Base-by-base conservation (phyloP, 805 yeast species). In the Cyberlindnera sargentensis region DNA sequence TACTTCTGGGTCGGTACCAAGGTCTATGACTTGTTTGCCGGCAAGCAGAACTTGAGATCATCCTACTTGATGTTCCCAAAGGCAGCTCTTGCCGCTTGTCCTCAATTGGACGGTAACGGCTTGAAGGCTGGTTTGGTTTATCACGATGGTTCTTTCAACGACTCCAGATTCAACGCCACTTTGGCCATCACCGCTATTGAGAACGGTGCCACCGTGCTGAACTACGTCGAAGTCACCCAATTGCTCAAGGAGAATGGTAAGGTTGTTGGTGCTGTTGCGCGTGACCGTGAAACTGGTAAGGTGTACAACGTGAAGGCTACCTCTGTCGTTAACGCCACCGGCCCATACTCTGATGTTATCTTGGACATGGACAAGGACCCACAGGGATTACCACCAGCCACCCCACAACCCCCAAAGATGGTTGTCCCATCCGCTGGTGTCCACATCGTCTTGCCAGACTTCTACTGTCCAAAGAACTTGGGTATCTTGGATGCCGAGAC, bases 381-480 rank as follows among this genome's bases (percentile, higher is more conserved):
- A 30, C 64, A 71, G 48, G 90, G 90, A 28, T 59, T 76, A 54
- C 80, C 89, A 31, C 82, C 84, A 52, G 62, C 62, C 49, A 65
- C 60, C 25, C 66, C 67, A 37, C 67, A 65, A 44, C 58, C 70
- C 33, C 90, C 88, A 57, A 70, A 76, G 55, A 87, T 91, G 83
- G 95, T 90, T 48, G 95, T 89, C 44, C 97, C 97, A 36, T 83
- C 95, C 15, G 80, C 91, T 33, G 98, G 98, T 66, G 95, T 88
- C 40, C 98, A 90, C 66, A 75, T 90, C 57, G 82, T 90, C 40
- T 75, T 90, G 51, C 98, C 98, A 25, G 95, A 90, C 52, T 90
- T 76, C 72, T 90, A 87, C 68, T 84, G 95, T 65, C 95, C 97
- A 42, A 75, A 76, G 60, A 80, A 80, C 50, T 76, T 87, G 75